These are phyloP conservation scores for Aspergillus carlsbadensis DNA, from an alignment of 495 filamentous ascomycete species.

Conservation along the genomic window DNA sequence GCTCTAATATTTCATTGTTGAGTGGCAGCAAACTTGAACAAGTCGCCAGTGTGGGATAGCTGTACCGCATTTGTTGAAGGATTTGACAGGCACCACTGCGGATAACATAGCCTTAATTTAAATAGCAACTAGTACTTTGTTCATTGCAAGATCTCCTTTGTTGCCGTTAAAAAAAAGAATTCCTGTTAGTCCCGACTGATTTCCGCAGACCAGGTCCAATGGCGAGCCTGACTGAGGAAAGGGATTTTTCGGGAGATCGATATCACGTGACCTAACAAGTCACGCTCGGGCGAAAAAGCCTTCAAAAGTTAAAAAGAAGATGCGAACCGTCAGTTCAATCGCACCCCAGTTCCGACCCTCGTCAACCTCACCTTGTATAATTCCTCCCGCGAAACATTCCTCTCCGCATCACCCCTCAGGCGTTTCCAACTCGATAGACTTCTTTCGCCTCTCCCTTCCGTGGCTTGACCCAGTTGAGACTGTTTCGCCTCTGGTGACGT, in stretches of 20 bases:
- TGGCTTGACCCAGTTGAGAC: background rate
- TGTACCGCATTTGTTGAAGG: too few relatives aligned
- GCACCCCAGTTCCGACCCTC: slow-evolving; percentile 7
- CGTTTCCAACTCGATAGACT: background rate
- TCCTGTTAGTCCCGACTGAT: slow-evolving; percentile 3
- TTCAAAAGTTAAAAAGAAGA: slow-evolving; percentile 12
- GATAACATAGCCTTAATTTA: too few relatives aligned
- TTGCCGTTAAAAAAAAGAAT: background rate
- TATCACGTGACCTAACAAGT: slow-evolving; percentile 1
- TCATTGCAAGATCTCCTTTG: background rate
- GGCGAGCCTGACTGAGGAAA: slow-evolving; percentile 4
- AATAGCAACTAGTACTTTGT: too few relatives aligned
- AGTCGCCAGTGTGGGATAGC: too few relatives aligned
- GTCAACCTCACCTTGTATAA: background rate
- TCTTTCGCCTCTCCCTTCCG: background rate
- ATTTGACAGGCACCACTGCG: too few relatives aligned
- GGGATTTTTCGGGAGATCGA: slow-evolving; percentile 2
- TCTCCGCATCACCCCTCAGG: background rate
- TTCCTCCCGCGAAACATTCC: background rate
- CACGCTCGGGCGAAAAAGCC: slow-evolving; percentile 15
- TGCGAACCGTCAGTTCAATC: slow-evolving; percentile 8
- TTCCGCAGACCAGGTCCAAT: background rate
- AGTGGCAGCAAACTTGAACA: too few relatives aligned
- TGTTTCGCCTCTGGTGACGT: slow-evolving; percentile 2
- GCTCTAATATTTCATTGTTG: too few relatives aligned